These are phyloP conservation scores for Saitoella complicata DNA, from an alignment of 805 yeast genomes.

Conservation along the genomic window DNA sequence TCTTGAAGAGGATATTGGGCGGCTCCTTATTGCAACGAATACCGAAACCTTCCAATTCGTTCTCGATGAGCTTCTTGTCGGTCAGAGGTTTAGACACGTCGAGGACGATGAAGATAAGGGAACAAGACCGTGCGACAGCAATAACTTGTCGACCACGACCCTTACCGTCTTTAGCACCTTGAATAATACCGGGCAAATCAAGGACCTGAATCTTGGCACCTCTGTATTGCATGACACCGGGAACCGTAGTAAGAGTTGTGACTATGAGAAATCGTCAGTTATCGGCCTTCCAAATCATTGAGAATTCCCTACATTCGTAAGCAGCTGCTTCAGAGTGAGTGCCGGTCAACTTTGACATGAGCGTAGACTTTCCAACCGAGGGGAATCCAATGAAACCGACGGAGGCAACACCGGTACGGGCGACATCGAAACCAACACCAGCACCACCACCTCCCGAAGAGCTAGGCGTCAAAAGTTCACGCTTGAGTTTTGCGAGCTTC, in stretches of 20 bases:
- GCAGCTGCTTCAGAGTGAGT: slow-evolving; percentile 95
- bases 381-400: slow-evolving; percentile 98
- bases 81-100: slow-evolving; percentile 94
- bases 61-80: slow-evolving; percentile 85
- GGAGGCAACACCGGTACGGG: slow-evolving; percentile 95
- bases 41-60: slow-evolving; percentile 94
- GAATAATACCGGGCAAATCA: slow-evolving; percentile 92
- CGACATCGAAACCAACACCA: slow-evolving; percentile 93
- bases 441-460: slow-evolving; percentile 67
- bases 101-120: slow-evolving; percentile 76
- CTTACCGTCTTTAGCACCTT: slow-evolving; percentile 95
- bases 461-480: slow-evolving; percentile 67
- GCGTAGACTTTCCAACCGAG: slow-evolving; percentile 67
- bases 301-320: background rate
- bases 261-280: slow-evolving; percentile 18
- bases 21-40: slow-evolving; percentile 77
- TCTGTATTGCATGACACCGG: slow-evolving; percentile 86
- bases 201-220: slow-evolving; percentile 94
- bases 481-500: slow-evolving; percentile 81
- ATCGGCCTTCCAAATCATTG: slow-evolving; percentile 16
- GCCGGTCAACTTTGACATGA: slow-evolving; percentile 78
- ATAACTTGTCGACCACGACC: slow-evolving; percentile 98
- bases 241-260: slow-evolving; percentile 93
- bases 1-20: slow-evolving; percentile 81
- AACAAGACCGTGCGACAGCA: slow-evolving; percentile 98